Conservation (phyloP, 2,329 filamentous ascomycete species). For the Chrysosporium keratinophilum region DNA sequence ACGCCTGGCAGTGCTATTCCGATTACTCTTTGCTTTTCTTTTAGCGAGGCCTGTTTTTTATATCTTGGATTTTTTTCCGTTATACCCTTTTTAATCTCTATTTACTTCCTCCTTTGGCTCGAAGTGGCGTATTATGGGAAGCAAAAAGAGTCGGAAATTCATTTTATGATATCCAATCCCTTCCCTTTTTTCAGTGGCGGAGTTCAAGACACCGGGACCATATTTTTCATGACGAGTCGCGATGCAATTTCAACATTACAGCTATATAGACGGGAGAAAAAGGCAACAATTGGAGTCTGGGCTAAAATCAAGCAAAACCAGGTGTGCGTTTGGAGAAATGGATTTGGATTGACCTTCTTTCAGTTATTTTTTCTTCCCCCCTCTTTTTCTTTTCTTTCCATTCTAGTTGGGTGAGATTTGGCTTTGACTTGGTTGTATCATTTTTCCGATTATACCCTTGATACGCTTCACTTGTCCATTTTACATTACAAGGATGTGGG, state of each 20-base stretch:
- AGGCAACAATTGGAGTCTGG: slow-evolving; percentile 1
- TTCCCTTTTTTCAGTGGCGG: no score
- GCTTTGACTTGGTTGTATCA: slow-evolving; percentile 2
- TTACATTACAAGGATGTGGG: neutral
- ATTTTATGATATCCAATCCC: neutral
- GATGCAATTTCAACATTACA: neutral
- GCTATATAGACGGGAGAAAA: slow-evolving; percentile 6
- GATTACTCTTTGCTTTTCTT: neutral
- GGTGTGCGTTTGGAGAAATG: neutral
- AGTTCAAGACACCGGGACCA: no score
- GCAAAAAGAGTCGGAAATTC: neutral
- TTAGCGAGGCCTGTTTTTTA: neutral
- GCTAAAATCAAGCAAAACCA: neutral
- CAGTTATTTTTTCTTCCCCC: neutral
- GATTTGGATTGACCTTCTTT: slow-evolving; percentile 5
- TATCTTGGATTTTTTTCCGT: neutral
- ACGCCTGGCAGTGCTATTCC: neutral
- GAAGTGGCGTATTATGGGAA: neutral
- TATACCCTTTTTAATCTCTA: neutral
- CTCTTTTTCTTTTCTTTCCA: slow-evolving; percentile 7
- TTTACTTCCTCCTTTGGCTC: neutral
- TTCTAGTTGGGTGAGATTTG: neutral
- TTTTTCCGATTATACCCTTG: neutral
- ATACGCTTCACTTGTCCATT: neutral
- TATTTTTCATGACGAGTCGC: neutral